Conservation (phyloP, 1,284 basidiomycete genomes). For the Rugiboletus extremiorientalis region DNA sequence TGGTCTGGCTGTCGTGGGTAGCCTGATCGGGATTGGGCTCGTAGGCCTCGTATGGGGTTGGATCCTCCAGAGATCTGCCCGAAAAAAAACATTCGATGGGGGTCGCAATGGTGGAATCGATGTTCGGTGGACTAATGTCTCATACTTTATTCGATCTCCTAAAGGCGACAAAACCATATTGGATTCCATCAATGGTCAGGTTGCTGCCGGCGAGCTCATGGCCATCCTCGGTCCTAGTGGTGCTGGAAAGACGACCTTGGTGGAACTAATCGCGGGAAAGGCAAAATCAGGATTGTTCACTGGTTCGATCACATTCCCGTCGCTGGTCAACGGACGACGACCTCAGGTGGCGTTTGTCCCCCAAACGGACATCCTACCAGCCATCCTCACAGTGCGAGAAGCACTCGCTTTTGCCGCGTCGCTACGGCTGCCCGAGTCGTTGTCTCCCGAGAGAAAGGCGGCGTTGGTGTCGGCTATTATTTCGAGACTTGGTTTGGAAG, state of each 20-base stretch:
- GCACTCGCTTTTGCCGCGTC: slow-evolving; percentile 82
- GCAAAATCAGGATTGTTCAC: slow-evolving; percentile 67
- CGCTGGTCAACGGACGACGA: slow-evolving; percentile 27
- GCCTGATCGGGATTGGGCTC: slow-evolving; percentile 58
- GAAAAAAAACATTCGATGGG: slow-evolving; percentile 42
- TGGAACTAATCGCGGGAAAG: slow-evolving; percentile 82
- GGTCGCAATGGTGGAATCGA: slow-evolving; percentile 51
- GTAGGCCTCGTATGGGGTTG: slow-evolving; percentile 61
- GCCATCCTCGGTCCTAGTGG: slow-evolving; percentile 87
- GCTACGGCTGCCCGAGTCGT: slow-evolving; percentile 78
- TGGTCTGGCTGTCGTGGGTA: slow-evolving; percentile 80
- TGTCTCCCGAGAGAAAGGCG: slow-evolving; percentile 67
- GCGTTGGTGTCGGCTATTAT: slow-evolving; percentile 69
- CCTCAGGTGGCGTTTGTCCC: slow-evolving; percentile 81
- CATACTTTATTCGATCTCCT: slow-evolving; percentile 56
- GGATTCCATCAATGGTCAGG: slow-evolving; percentile 63
- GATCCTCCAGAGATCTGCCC: slow-evolving; percentile 59
- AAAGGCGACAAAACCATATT: slow-evolving; percentile 68
- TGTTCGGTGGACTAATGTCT: slow-evolving; percentile 69
- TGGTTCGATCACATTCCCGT: slow-evolving; percentile 63
- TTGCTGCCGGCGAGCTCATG: slow-evolving; percentile 80
- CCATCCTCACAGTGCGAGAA: slow-evolving; percentile 81
- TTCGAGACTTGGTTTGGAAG: slow-evolving; percentile 71
- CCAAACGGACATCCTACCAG: slow-evolving; percentile 80
- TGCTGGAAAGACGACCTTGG: slow-evolving; percentile 84